Conservation (phyloP, 2,329 filamentous ascomycete genomes). For the Aureobasidium sp. region DNA sequence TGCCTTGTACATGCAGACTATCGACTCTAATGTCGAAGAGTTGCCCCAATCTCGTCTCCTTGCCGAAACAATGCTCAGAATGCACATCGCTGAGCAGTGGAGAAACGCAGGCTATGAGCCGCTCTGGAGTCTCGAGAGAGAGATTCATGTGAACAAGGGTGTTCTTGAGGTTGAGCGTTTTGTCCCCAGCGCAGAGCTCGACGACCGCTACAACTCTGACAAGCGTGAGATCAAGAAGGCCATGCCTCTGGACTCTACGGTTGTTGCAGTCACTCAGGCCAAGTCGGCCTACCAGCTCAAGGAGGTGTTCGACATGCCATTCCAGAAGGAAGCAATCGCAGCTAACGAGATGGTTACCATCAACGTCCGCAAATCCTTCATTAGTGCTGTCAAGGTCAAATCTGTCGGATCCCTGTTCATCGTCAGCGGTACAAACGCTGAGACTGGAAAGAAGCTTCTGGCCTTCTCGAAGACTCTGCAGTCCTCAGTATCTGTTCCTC, state of each 20-base stretch:
- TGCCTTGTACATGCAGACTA: not conserved
- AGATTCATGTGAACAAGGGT: not conserved
- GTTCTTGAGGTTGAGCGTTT: not conserved
- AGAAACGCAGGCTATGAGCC: not conserved
- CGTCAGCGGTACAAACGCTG: not conserved
- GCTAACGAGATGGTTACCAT: not conserved
- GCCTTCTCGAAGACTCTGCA: not conserved
- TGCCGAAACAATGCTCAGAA: constrained; percentile 2
- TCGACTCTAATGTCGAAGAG: not conserved
- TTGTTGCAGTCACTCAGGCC: not conserved
- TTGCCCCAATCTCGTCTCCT: not conserved
- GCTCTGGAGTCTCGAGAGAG: constrained; percentile 1
- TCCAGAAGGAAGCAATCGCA: not conserved
- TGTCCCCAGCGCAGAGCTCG: not conserved
- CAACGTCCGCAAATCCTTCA: not conserved
- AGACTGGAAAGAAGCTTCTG: not conserved
- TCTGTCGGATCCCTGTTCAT: not conserved
- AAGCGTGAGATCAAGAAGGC: constrained; percentile 6
- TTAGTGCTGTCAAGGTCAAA: not conserved
- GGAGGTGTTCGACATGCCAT: not conserved
- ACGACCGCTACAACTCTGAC: constrained; percentile 5
- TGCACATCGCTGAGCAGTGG: constrained; percentile 4
- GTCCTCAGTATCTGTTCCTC: not conserved
- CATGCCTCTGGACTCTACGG: not conserved
- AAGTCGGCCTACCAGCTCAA: constrained; percentile 2